Evolutionary conservation across 2,329 filamentous ascomycete genomes (phyloP).

Genomic region (Geosmithia putterillii): DNA sequence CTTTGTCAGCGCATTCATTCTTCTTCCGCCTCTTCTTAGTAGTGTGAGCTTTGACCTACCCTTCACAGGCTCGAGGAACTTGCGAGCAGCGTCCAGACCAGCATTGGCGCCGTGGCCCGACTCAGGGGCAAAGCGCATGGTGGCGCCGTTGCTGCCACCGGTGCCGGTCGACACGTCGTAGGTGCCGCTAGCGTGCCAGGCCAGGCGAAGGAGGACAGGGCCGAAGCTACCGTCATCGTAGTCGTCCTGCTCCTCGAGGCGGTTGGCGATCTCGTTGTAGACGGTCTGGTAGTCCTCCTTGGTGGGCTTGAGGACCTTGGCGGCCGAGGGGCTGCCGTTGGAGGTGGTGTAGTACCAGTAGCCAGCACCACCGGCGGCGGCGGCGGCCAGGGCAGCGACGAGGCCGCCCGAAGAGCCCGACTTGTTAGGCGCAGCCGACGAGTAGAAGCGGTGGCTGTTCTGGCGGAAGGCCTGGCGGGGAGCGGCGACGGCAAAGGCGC

Average conservation of each 20-base stretch:
- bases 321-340: constrained; percentile 32
- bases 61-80: constrained; percentile 91
- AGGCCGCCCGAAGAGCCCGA: constrained; percentile 34
- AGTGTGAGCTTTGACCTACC: constrained; percentile 30
- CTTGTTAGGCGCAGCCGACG: constrained; percentile 50
- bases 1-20: constrained; percentile 3
- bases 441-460: constrained; percentile 56
- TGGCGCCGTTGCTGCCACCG: constrained; percentile 90
- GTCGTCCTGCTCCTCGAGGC: constrained; percentile 78
- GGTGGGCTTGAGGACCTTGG: constrained; percentile 57
- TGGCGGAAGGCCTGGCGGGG: constrained; percentile 60
- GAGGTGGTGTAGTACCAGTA: constrained; percentile 55
- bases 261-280: constrained; percentile 73
- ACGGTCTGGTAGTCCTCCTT: constrained; percentile 91
- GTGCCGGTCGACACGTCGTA: constrained; percentile 81
- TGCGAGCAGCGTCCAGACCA: constrained; percentile 71
- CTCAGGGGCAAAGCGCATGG: constrained; percentile 91
- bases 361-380: constrained; percentile 47
- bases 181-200: constrained; percentile 90
- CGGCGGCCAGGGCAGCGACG: constrained; percentile 46
- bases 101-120: constrained; percentile 87
- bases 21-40: background rate
- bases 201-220: constrained; percentile 78
- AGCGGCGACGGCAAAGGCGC: constrained; percentile 44
- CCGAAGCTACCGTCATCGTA: constrained; percentile 97